These are phyloP conservation scores for Ceratocystis ficicola DNA, from an alignment of 2,329 filamentous ascomycete genomes.

Conservation along the genomic window DNA sequence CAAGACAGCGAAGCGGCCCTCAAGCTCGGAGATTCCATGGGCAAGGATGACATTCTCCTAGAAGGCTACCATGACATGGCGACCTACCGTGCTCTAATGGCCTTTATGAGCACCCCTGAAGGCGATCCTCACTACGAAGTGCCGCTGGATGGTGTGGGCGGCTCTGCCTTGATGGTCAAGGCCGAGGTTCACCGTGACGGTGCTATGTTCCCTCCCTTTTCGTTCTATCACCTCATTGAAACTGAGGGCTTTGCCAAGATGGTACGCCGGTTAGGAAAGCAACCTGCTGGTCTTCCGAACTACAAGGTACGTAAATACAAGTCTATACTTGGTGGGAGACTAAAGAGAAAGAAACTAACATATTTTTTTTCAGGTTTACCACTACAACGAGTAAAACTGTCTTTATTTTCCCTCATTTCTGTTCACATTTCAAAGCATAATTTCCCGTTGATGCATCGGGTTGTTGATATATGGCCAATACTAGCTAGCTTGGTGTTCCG, in stretches of 20 bases:
- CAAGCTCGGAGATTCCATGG: conserved; percentile 66
- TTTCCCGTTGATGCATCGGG: conserved; percentile 1
- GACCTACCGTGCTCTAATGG: conserved; percentile 86
- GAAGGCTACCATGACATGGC: conserved; percentile 91
- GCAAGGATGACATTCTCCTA: conserved; percentile 77
- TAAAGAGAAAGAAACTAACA: conserved; percentile 17
- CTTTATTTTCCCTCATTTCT: conserved; percentile 2
- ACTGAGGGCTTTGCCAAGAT: conserved; percentile 98
- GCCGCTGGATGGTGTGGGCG: conserved; percentile 81
- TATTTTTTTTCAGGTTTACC: conserved; percentile 54
- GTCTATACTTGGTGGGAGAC: no score
- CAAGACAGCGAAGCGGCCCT: conserved; percentile 73
- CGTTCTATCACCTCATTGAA: conserved; percentile 95
- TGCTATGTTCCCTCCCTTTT: conserved; percentile 94
- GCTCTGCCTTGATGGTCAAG: conserved; percentile 84
- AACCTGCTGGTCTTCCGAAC: conserved; percentile 79
- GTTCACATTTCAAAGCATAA: neutral
- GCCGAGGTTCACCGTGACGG: conserved; percentile 94
- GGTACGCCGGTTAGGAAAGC: conserved; percentile 78
- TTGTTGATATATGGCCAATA: conserved; percentile 12
- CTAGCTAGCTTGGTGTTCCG: neutral
- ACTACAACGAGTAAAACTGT: conserved; percentile 66
- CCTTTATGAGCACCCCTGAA: conserved; percentile 52
- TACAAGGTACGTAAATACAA: conserved; percentile 60
- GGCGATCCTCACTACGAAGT: conserved; percentile 52